Evolutionary conservation across 163 green algal species (phyloP).

Genomic region (Chlamydomonas reinhardtii): DNA sequence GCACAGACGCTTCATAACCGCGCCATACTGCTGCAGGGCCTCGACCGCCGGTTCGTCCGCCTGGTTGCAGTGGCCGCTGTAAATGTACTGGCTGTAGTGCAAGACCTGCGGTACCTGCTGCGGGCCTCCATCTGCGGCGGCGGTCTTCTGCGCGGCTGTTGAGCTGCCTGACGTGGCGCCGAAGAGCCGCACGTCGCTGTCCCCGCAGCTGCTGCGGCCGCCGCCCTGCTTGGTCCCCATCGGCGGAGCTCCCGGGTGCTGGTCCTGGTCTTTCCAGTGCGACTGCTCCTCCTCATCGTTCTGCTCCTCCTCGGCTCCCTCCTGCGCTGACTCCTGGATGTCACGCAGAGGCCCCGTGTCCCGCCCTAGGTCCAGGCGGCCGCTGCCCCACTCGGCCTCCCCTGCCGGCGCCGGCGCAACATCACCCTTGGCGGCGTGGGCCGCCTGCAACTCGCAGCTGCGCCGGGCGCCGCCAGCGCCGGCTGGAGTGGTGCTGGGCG

Average conservation of each 20-base stretch:
- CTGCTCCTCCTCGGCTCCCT: background rate
- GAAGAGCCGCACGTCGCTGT: background rate
- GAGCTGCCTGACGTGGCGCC: background rate
- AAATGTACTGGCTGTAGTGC: background rate
- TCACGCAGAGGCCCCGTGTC: background rate
- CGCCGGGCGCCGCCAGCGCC: background rate
- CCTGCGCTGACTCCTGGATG: background rate
- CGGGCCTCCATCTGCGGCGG: background rate
- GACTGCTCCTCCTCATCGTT: background rate
- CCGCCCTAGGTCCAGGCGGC: background rate
- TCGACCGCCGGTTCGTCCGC: constrained; percentile 5
- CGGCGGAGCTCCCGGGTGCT: no score
- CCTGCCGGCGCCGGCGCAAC: background rate
- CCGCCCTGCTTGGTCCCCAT: background rate
- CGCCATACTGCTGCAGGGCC: constrained; percentile 21
- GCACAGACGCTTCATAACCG: constrained; percentile 8
- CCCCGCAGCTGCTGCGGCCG: background rate
- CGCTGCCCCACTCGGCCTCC: background rate
- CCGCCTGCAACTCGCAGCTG: background rate
- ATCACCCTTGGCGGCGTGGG: background rate
- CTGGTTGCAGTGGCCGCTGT: background rate
- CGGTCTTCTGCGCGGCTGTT: background rate
- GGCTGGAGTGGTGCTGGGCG: background rate
- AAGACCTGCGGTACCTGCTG: background rate
- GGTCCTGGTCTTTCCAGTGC: background rate